Percentiles rank a stretch among this genome's conserved stretches.
These are phyloP conservation scores for Spergularia azorica DNA, from an alignment of 179 eudicot genomes.

Conservation along the genomic window DNA sequence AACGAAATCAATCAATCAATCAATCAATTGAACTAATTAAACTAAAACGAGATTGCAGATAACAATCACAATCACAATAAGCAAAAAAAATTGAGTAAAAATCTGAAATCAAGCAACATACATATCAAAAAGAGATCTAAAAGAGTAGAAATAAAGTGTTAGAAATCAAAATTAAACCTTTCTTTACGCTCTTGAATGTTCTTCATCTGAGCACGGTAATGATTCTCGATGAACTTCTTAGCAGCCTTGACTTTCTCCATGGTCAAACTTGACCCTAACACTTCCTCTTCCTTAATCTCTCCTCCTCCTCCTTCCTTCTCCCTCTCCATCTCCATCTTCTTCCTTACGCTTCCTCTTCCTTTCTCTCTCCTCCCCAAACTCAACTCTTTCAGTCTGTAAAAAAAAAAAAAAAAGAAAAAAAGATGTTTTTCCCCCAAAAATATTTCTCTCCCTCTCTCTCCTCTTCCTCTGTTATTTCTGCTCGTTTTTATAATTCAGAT, in stretches of 20 bases:
- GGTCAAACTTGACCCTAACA: constrained; percentile 78
- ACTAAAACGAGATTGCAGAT: background rate
- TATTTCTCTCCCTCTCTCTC: constrained; percentile 5
- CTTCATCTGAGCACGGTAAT: constrained; percentile 85
- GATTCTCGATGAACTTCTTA: constrained; percentile 89
- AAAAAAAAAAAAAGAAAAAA: background rate
- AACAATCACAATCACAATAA: background rate
- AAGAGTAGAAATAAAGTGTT: background rate
- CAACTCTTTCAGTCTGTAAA: background rate
- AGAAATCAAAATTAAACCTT: constrained; percentile 30
- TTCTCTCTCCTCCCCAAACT: background rate
- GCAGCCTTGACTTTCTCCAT: constrained; percentile 96
- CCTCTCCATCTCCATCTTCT: constrained; percentile 18
- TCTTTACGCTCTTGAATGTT: constrained; percentile 82
- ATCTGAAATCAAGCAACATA: background rate
- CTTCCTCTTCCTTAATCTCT: constrained; percentile 34
- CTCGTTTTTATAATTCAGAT: background rate
- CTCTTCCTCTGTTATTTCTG: background rate
- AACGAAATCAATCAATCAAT: constrained; percentile 9
- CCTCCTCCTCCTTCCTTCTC: constrained; percentile 33
- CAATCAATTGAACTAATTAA: constrained; percentile 13
- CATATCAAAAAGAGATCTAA: constrained; percentile 27
- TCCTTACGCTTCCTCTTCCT: constrained; percentile 9
- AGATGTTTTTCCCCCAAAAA: too few relatives aligned
- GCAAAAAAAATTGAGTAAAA: background rate